Evolutionary conservation across 495 filamentous ascomycete genomes (phyloP).

Genomic region (Trichoderma orchidacearum): DNA sequence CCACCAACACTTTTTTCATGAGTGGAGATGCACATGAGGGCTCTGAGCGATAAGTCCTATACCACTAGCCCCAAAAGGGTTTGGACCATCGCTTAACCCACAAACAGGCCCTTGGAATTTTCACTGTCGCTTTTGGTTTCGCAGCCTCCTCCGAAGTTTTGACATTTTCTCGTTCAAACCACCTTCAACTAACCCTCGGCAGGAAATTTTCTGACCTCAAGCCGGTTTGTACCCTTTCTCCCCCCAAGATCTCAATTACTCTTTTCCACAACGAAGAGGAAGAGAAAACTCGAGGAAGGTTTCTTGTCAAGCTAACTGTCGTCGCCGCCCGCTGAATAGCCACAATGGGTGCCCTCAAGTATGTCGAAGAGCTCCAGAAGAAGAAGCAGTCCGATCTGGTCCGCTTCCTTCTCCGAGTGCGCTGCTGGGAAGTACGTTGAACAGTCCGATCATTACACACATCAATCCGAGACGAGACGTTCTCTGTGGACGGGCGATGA

Average conservation of each 20-base stretch:
- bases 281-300: neutral
- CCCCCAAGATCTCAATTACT: neutral
- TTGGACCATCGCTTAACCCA: slow-evolving; percentile 3
- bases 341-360: slow-evolving; percentile 91
- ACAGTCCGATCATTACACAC: slow-evolving; percentile 17
- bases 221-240: slow-evolving; percentile 14
- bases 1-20: neutral
- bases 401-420: slow-evolving; percentile 97
- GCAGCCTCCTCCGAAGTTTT: neutral
- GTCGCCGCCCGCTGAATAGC: slow-evolving; percentile 11
- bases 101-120: slow-evolving; percentile 3
- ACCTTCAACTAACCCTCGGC: slow-evolving; percentile 3
- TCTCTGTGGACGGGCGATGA: slow-evolving; percentile 14
- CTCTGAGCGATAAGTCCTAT: neutral
- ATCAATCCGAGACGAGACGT: neutral
- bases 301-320: slow-evolving; percentile 10
- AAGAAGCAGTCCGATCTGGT: slow-evolving; percentile 99
- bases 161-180: neutral
- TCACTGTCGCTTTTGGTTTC: neutral
- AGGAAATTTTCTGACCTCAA: slow-evolving; percentile 13
- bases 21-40: neutral
- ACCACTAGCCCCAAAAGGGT: neutral
- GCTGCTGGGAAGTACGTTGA: slow-evolving; percentile 99
- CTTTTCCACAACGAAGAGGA: neutral
- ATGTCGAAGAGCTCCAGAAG: slow-evolving; percentile 99